Base-by-base conservation (phyloP, 169 alveolate species). In the Plasmodium cynomolgi region DNA sequence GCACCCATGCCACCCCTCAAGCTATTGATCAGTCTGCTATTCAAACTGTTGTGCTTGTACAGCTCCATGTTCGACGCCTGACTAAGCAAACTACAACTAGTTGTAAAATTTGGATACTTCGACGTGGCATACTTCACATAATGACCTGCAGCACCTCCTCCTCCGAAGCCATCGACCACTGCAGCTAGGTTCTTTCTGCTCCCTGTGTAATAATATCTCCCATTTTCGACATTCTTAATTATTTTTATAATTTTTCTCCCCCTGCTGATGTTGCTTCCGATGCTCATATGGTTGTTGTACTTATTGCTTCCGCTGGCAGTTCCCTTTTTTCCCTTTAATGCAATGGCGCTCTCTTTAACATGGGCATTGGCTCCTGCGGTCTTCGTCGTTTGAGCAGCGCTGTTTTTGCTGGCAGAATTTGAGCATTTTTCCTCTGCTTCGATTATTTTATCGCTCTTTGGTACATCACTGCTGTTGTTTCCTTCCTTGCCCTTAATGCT, bases 51-150 rank as follows among this genome's bases (percentile, higher is more conserved):
- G 39, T 47, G 34, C 37, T 84, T 84, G 47, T 56, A 74, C 31
- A 84, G 31, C 4, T 84, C 93, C 13, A 5, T 56, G 39, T 84
- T 84, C 5, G 39, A 33, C 9, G 23, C 29, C 39, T 84, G 74
- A 29, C 13, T 84, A 47, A 44, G 31, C 15, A 81, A 34, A 41
- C 17, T 81, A 9, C 77, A 20, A 1, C 34, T 62, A 6, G 34
- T 62, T 20, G 75, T 62, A 62, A 62, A 62, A 62, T 62, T 62
- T 0, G 75, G 75, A 62, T 62, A 62, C 13, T 20, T 62, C 0
- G 75, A 62, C 11, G 75, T 62, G 34, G 75, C 75, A 20, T 62
- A 62, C 3, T 62, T 62, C 75, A 62, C 26, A 62, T 62, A 20
- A 62, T 62, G 15, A 17, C 33, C 75, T n/a, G 33, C 33, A 3